These are phyloP conservation scores for Daldinia bambusicola DNA, from an alignment of 495 filamentous ascomycete species.

Conservation along the genomic window DNA sequence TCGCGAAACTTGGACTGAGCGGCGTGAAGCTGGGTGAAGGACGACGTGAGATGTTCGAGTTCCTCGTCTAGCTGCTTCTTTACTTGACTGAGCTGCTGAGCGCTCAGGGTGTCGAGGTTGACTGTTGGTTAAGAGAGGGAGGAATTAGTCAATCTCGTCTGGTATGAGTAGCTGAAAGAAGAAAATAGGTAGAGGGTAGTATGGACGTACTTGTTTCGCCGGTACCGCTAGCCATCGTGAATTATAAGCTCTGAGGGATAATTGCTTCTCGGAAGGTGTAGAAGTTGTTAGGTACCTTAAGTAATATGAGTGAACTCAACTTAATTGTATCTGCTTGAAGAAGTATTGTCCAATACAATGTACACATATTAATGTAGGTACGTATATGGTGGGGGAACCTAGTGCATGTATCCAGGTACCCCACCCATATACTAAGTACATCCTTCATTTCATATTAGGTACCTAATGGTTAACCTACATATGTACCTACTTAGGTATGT, in stretches of 20 bases:
- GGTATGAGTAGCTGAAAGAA: background rate
- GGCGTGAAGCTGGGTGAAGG: constrained; percentile 85
- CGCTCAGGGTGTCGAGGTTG: constrained; percentile 60
- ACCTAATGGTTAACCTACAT: too few species aligned
- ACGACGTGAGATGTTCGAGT: constrained; percentile 88
- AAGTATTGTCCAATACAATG: too few species aligned
- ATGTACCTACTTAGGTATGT: background rate
- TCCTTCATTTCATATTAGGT: too few species aligned
- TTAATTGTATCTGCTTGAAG: too few species aligned
- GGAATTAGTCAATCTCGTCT: background rate
- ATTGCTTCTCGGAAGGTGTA: background rate
- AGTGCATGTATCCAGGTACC: too few species aligned
- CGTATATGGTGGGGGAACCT: background rate
- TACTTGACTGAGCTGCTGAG: constrained; percentile 67
- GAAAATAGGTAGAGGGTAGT: background rate
- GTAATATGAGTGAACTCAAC: background rate
- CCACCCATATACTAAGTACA: too few species aligned
- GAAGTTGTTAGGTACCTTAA: background rate
- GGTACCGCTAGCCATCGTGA: constrained; percentile 31
- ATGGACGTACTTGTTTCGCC: constrained; percentile 30
- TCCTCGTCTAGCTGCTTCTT: constrained; percentile 97
- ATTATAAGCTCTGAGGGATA: background rate
- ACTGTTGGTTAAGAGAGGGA: constrained; percentile 40
- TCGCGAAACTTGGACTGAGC: constrained; percentile 93
- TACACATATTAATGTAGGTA: background rate